A percentile compares a stretch with the other conserved stretches of the same genome.
These are phyloP conservation scores for Suillus bovinus DNA, from an alignment of 768 basidiomycete genomes.

Conservation along the genomic window DNA sequence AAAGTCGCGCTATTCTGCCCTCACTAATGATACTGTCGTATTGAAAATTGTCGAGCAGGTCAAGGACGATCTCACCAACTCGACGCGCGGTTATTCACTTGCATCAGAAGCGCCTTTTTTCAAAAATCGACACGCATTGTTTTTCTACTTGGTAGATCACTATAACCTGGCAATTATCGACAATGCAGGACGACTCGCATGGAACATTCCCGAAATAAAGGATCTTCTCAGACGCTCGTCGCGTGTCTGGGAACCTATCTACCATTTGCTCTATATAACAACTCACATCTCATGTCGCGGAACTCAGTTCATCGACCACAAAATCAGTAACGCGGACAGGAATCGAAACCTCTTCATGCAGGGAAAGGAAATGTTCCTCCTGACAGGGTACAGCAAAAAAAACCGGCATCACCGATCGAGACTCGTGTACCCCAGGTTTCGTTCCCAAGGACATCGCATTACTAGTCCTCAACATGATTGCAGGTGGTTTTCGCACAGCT, in stretches of 20 bases:
- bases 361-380: no score
- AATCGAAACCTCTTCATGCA: no score
- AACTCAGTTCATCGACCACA: neutral
- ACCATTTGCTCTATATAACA: neutral
- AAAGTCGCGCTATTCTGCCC: neutral
- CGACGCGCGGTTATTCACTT: neutral
- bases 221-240: neutral
- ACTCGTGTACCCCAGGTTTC: no score
- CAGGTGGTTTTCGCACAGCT: no score
- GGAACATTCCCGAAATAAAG: neutral
- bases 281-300: neutral
- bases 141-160: no score
- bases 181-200: neutral
- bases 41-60: neutral
- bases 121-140: neutral
- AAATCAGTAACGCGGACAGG: neutral
- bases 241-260: neutral
- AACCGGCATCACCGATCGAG: no score
- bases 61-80: neutral
- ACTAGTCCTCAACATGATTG: no score
- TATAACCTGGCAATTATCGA: no score
- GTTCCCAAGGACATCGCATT: no score
- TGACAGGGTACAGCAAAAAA: no score
- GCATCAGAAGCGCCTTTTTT: neutral
- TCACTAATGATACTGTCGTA: neutral